Evolutionary conservation across 768 basidiomycete genomes (phyloP).

Genomic region (Coprinopsis strossmayeri): DNA sequence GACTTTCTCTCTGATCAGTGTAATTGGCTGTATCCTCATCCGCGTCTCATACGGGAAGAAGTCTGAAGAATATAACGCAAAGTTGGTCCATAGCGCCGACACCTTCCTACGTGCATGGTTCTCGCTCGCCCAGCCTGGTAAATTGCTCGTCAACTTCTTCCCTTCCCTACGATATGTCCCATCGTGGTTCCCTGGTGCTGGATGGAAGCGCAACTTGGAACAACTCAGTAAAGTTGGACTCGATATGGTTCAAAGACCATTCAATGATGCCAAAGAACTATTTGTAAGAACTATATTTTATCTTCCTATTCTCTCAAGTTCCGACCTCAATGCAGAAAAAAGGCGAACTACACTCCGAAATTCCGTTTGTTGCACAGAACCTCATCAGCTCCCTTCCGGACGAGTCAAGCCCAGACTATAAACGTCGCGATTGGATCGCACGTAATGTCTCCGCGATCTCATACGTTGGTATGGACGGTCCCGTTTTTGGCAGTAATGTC

Average conservation of each 20-base stretch:
- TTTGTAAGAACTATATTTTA: constrained; percentile 2
- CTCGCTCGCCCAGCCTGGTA: background rate
- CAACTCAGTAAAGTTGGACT: background rate
- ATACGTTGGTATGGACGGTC: constrained; percentile 3
- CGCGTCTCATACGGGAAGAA: constrained; percentile 23
- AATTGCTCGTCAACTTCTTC: constrained; percentile 1
- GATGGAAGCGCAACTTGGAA: background rate
- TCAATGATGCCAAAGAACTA: background rate
- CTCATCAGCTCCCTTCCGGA: constrained; percentile 4
- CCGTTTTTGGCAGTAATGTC: no score
- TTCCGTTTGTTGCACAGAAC: no score
- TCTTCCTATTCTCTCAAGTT: no score
- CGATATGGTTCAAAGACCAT: background rate
- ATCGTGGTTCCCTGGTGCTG: constrained; percentile 8
- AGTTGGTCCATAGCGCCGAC: constrained; percentile 14
- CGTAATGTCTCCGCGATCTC: background rate
- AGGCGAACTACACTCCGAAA: no score
- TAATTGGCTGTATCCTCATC: constrained; percentile 35
- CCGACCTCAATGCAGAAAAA: no score
- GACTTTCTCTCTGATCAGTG: constrained; percentile 12
- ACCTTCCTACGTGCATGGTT: background rate
- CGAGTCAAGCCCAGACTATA: background rate
- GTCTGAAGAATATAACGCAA: constrained; percentile 20
- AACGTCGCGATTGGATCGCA: background rate
- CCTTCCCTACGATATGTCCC: constrained; percentile 4